phyloP scores from a whole-genome alignment of 345 rosid genomes.

The Punica granatum region DNA sequence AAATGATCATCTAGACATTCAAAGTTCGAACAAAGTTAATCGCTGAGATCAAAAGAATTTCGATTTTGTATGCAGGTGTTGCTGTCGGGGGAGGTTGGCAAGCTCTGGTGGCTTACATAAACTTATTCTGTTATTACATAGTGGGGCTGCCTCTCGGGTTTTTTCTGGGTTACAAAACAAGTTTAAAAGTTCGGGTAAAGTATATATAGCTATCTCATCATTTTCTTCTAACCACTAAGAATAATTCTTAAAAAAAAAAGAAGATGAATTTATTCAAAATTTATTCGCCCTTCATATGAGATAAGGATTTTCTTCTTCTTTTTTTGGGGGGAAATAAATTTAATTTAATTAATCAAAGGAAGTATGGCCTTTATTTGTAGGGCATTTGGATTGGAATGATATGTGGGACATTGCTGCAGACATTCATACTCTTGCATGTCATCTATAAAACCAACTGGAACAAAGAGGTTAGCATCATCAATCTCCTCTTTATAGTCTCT shows the following conservation, averaged over 20 bases:
- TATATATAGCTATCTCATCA: too few relatives aligned
- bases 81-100: constrained; percentile 99
- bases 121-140: constrained; percentile 65
- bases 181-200: constrained; percentile 62
- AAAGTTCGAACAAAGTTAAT: too few relatives aligned
- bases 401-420: constrained; percentile 72
- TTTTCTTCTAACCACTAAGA: too few relatives aligned
- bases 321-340: too few relatives aligned
- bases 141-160: constrained; percentile 81
- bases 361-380: constrained; percentile 26
- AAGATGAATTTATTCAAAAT: too few relatives aligned
- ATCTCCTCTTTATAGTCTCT: neutral
- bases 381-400: constrained; percentile 99
- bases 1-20: neutral
- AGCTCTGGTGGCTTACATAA: constrained; percentile 78
- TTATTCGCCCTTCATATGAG: too few relatives aligned
- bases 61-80: constrained; percentile 53
- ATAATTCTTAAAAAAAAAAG: too few relatives aligned
- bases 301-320: too few relatives aligned
- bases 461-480: constrained; percentile 43
- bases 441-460: constrained; percentile 76
- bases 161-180: constrained; percentile 63
- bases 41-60: too few relatives aligned
- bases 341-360: neutral
- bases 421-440: constrained; percentile 53